Base-by-base conservation (phyloP, 805 yeast genomes). In the Yarrowia phangngaensis region DNA sequence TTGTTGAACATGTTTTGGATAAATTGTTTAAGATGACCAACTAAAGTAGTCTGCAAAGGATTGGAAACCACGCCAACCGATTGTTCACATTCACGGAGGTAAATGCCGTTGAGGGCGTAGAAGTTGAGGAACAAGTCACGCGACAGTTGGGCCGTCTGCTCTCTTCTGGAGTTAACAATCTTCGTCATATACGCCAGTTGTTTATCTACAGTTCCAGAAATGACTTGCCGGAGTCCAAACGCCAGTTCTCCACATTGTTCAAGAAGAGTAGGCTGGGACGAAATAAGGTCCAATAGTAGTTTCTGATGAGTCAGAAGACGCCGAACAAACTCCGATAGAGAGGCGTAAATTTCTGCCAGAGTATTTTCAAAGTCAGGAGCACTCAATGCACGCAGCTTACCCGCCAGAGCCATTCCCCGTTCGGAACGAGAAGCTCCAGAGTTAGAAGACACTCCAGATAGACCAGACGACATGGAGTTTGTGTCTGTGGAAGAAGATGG, bases 221-320 rank as follows among this genome's bases (percentile, higher is more conserved):
- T 82, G 1, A 86, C 79, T 50, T 74, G 76, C 52, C 76, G 75
- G 11, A 88, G 78, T 7, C 29, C 26, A 20, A 41, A 29, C 5
- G 48, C 34, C 3, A 86, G 75, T 7, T 68, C 65, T 1, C 85
- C 74, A 14, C 84, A 77, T 40, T 30, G 41, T 14, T 35, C 51
- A 9, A 29, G 51, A 49, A 3, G 58, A 72, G 62, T 47, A 5
- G 38, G 40, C 9, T 59, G 68, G 43, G 72, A 74, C 22, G 82
- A 64, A 0, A 94, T 80, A 47, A 84, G 60, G 55, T 86, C 92
- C 11, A 92, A 70, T 20, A 90, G 64, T 4, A 85, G 57, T 62
- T 87, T 88, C 60, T 88, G 95, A 52, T 88, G 95, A 7, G 76
- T 68, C 1, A 85, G 78, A 22, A 89, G 67, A 51, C 95, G 73